These are phyloP conservation scores for Gynochthodes officinalis DNA, from an alignment of 257 asterid genomes.

Conservation along the genomic window DNA sequence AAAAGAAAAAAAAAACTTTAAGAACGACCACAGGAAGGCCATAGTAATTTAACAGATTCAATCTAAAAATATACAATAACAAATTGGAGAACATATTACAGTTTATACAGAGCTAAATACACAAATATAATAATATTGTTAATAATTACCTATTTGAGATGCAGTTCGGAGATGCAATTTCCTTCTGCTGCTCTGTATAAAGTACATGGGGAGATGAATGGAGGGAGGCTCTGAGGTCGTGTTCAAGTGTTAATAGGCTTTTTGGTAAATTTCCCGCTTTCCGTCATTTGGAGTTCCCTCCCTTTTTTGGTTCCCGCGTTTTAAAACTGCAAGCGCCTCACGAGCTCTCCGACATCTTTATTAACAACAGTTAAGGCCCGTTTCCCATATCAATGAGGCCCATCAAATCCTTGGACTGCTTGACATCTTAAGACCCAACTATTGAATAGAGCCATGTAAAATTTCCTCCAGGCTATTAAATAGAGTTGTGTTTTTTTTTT, in stretches of 20 bases:
- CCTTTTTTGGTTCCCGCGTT: constrained; percentile 26
- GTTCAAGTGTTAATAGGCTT: not conserved
- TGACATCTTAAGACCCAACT: not conserved
- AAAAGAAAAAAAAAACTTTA: not conserved
- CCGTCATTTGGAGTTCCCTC: constrained; percentile 30
- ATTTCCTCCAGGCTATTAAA: no score
- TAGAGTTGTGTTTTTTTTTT: no score
- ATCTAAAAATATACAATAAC: not conserved
- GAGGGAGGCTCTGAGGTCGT: not conserved
- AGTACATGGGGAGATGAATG: not conserved
- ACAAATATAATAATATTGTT: not conserved
- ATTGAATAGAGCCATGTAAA: no score
- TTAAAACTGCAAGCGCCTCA: constrained; percentile 3
- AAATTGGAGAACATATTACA: no score
- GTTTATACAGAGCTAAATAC: no score
- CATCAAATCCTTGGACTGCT: not conserved
- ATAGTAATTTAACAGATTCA: not conserved
- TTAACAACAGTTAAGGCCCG: no score
- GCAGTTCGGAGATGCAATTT: not conserved
- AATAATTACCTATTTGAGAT: not conserved
- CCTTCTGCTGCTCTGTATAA: not conserved
- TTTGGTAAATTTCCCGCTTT: constrained; percentile 21
- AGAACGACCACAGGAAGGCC: not conserved
- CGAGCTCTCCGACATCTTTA: no score
- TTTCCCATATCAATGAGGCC: not conserved